Evolutionary conservation across 495 filamentous ascomycete species (phyloP).

Genomic region (Aspergillus hancockii): DNA sequence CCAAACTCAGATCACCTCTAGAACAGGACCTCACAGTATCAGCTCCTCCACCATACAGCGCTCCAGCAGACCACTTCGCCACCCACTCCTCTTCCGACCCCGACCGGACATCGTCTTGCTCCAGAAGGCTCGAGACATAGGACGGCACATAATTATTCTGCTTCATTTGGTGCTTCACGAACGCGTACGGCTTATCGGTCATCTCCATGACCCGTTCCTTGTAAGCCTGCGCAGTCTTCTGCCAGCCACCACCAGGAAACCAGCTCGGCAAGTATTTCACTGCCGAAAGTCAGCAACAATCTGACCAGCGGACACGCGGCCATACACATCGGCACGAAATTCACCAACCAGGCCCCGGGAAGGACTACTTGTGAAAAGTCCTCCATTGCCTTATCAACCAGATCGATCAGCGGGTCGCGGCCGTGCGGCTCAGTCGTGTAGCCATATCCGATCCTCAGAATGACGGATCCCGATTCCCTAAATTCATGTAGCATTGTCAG

Average conservation of each 20-base stretch:
- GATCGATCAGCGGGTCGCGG: conserved; percentile 42
- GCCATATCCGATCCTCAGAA: conserved; percentile 51
- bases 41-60: conserved; percentile 54
- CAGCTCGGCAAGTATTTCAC: conserved; percentile 43
- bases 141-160: conserved; percentile 33
- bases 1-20: neutral
- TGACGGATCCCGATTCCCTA: conserved; percentile 43
- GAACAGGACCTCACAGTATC: conserved; percentile 39
- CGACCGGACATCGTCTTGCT: conserved; percentile 17
- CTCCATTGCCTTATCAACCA: conserved; percentile 39
- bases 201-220: conserved; percentile 9
- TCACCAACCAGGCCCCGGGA: conserved; percentile 48
- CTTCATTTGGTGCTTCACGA: conserved; percentile 44
- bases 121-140: conserved; percentile 32
- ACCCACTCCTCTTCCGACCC: conserved; percentile 15
- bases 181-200: conserved; percentile 31
- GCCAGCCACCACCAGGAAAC: conserved; percentile 47
- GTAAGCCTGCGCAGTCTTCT: conserved; percentile 31
- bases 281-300: neutral
- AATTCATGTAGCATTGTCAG: neutral
- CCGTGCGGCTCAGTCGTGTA: conserved; percentile 44
- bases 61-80: conserved; percentile 44
- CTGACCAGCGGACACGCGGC: neutral
- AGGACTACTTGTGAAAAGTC: conserved; percentile 42
- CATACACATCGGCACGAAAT: conserved; percentile 38